Evolutionary conservation across 495 filamentous ascomycete genomes (phyloP), one percentile per base, ranked within the genome.

Genomic region (Aspergillus taichungensis): DNA sequence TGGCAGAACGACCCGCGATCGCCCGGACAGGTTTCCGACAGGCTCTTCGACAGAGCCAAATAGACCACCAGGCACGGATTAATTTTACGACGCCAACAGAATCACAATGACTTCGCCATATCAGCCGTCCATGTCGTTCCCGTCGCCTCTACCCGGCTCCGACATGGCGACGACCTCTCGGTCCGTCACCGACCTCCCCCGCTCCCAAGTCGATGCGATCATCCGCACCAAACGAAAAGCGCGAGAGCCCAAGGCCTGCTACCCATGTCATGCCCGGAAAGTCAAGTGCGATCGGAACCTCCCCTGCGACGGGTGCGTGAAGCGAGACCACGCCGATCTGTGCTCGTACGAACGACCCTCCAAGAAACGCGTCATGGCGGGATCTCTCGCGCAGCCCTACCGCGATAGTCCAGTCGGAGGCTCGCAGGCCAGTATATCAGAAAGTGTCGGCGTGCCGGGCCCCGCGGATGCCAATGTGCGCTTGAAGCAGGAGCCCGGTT

Each of bases 211-310:
- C 39, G 70, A 74, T 45, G 70, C 70, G 32, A 74, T 74, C 28
- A 74, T 74, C 43, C 65, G 70, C 39, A 68, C 67, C 30, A 74
- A 74, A 52, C 63, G 68, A 40, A 72, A 72, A 46, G 68, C 67
- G 18, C 68, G 69, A 11, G 66, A 70, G 39, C 69, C 69, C 6
- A 71, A 71, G 48, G 82, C 83, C 31, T 87, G 83, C 60, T 87
- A 83, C 68, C 82, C 83, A 28, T 85, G 83, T 60, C 71, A 83
- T 49, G 79, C 82, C 59, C 71, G 83, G 14, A 87, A 87, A 53
- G 83, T 85, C 34, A 85, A 83, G 65, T 87, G 83, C 55, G 81
- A 85, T 61, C 82, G 83, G 52, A 80, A 83, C 43, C 69, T 79
- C 37, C 83, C 83, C 1, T 87, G 83, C 58, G 79, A 85, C 53